These are phyloP conservation scores for Serendipita sp. DNA, from an alignment of 768 basidiomycete genomes.

Conservation along the genomic window DNA sequence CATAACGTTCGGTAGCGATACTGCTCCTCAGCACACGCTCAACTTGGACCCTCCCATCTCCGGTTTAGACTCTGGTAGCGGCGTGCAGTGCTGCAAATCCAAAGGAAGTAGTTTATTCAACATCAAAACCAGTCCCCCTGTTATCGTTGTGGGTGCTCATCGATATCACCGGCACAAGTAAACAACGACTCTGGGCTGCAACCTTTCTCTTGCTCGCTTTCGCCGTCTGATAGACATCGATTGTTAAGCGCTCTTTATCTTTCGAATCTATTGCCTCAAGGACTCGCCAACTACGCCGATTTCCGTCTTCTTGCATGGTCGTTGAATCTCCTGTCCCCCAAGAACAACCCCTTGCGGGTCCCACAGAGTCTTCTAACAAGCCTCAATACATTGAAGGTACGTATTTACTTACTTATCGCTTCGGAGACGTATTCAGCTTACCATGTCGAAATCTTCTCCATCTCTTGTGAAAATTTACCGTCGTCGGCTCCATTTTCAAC, in stretches of 20 bases:
- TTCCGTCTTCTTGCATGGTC: slow-evolving; percentile 1
- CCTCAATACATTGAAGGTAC: neutral
- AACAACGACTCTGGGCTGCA: too few species aligned
- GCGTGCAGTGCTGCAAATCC: too few species aligned
- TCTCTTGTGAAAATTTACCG: neutral
- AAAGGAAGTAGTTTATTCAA: too few species aligned
- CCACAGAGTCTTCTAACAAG: neutral
- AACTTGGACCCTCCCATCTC: too few species aligned
- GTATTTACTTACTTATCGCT: neutral
- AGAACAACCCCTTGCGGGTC: neutral
- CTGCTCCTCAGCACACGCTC: too few species aligned
- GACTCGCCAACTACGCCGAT: neutral
- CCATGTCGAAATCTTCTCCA: neutral
- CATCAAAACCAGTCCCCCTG: too few species aligned
- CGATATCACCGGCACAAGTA: too few species aligned
- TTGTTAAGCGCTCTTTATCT: neutral
- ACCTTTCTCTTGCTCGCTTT: neutral
- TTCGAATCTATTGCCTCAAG: neutral
- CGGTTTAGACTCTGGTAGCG: too few species aligned
- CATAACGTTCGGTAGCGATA: too few species aligned
- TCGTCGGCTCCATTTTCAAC: neutral
- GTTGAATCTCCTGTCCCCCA: neutral
- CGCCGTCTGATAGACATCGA: slow-evolving; percentile 4
- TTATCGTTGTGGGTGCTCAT: too few species aligned
- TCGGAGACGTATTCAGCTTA: neutral